Evolutionary conservation across 2,329 filamentous ascomycete species (phyloP), one percentile per base, ranked within the genome.

Genomic region (Pseudocercospora fijiensis): DNA sequence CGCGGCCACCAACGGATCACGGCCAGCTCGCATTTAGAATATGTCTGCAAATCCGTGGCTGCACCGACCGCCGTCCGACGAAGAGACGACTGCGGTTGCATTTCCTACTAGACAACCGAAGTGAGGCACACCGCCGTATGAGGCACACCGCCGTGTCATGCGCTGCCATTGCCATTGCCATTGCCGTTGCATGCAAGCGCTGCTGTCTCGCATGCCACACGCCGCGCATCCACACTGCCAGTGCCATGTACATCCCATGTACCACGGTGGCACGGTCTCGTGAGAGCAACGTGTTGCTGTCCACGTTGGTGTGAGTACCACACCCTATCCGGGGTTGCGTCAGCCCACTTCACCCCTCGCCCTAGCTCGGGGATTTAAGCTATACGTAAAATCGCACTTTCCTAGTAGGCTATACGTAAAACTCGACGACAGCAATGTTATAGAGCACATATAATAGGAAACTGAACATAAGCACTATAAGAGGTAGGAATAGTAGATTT

Each of bases 161-260:
- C 24, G 47, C 9, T 52, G 49, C 24, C 49, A 22, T 52, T 22
- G n/a, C n/a, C n/a, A n/a, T n/a, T n/a, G n/a, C n/a, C n/a, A n/a
- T n/a, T 18, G 20, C 9, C 10, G 49, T 52, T 26, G 22, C 49
- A 52, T 52, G 49, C 49, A 52, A 27, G 27, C 49, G 22, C 49
- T 52, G 49, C 49, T 52, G 49, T 52, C 49, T 28, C n/a, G 49
- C 49, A 52, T 49, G 24, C 49, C 22, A 52, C 49, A 26, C 13
- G 49, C 49, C 13, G 49, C 49, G 13, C 22, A n/a, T 52, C 22
- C 47, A 51, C 47, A 22, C 8, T 24, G 47, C 47, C n/a, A n/a
- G n/a, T n/a, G n/a, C n/a, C n/a, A n/a, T n/a, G n/a, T n/a, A n/a
- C n/a, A n/a, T n/a, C n/a, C n/a, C 47, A 51, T 26, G 47, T 51